Base-by-base conservation (phyloP, 805 yeast species). In the Pichia cabralensis region DNA sequence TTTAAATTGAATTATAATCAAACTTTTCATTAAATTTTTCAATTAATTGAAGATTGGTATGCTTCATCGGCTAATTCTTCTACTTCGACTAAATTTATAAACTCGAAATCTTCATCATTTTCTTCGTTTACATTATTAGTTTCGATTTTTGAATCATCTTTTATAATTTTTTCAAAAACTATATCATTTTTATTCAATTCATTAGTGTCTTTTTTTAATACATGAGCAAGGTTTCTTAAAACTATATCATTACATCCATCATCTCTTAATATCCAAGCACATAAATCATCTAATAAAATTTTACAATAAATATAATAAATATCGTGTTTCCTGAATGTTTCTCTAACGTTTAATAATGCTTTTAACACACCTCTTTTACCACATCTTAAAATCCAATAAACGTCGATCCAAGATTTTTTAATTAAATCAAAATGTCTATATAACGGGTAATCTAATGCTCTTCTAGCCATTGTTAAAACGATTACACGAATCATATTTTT, bases 221-320 rank as follows among this genome's bases (percentile, higher is more conserved):
- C 92, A 36, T 74, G 76, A 1, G 89, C 83, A 17, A 85, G 55
- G 28, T 70, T 66, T 36, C 83, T 62, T 18, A 85, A 49, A 17
- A 70, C 67, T 25, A 56, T 62, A 43, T 80, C 88, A 41, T 65
- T 65, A 26, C 83, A 75, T 6, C 52, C 52, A 28, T 65, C 65
- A 34, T 73, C 76, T 37, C 69, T 59, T 16, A 80, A 62, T 13
- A 80, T 53, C 94, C 94, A 88, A 12, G 78, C 62, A 38, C 82
- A 67, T 42, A 84, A 61, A 52, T 88, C 96, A 47, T 81, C 85
- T 5, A 85, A 45, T 64, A 83, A 67, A 1, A 86, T 67, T 49
- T 74, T 75, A 50, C 81, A 81, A 53, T 88, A 88, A 6, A 84
- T 85, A 50, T 85, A 83, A 52, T 85, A 85, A 15, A 80, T 69